phyloP scores from a whole-genome alignment of 2,329 filamentous ascomycete genomes.

The Neoarthrinium moseri region DNA sequence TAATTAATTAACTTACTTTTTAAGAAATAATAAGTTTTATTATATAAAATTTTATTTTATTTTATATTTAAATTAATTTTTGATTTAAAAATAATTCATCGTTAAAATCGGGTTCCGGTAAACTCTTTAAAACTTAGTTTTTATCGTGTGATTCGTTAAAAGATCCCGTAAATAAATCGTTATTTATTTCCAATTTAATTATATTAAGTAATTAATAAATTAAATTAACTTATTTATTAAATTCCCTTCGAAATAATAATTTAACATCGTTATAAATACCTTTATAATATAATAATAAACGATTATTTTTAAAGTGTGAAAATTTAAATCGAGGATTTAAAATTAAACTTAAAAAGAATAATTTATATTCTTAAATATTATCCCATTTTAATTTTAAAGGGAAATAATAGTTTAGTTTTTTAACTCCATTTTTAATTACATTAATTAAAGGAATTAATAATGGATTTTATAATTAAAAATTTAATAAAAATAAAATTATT shows the following conservation, averaged over 20 bases:
- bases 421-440: background rate
- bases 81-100: no score
- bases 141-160: background rate
- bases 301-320: no score
- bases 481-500: background rate
- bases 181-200: no score
- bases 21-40: no score
- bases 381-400: background rate
- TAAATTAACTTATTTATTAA: background rate
- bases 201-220: background rate
- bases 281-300: background rate
- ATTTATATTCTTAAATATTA: no score
- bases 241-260: background rate
- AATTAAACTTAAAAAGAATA: background rate
- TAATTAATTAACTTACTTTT: background rate
- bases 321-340: no score
- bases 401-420: background rate
- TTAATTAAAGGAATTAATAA: background rate
- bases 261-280: background rate
- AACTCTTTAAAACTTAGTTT: background rate
- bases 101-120: background rate
- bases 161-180: background rate
- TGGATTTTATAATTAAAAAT: background rate
- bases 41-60: background rate
- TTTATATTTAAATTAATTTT: background rate